Conservation (phyloP, 805 yeast genomes). For the Wickerhamiella kazuoi region DNA sequence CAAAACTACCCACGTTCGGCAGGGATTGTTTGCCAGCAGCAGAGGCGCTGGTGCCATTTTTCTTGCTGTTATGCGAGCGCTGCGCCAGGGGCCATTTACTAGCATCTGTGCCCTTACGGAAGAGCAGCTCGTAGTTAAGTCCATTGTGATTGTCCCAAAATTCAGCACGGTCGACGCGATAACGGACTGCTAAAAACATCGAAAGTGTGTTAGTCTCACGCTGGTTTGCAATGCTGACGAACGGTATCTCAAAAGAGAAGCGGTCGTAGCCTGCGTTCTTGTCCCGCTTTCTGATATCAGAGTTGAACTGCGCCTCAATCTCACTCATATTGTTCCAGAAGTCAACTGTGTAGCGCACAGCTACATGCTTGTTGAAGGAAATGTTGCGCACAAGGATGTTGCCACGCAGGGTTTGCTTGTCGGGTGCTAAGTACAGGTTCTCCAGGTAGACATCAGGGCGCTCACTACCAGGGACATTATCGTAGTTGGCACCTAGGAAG, state of each 20-base stretch:
- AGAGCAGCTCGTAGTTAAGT: constrained; percentile 39
- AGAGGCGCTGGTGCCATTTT: background rate
- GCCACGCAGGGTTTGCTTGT: constrained; percentile 45
- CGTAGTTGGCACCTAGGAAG: constrained; percentile 12
- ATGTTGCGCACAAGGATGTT: constrained; percentile 64
- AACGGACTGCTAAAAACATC: constrained; percentile 41
- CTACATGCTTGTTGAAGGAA: constrained; percentile 47
- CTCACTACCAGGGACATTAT: constrained; percentile 8
- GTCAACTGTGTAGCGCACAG: constrained; percentile 58
- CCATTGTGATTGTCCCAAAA: constrained; percentile 63
- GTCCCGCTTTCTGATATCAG: constrained; percentile 27
- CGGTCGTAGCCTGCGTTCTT: constrained; percentile 33
- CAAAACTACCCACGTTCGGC: too few species aligned
- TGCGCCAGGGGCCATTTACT: background rate
- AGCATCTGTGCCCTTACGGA: constrained; percentile 16
- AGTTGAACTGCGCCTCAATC: constrained; percentile 41
- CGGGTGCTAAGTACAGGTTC: constrained; percentile 38
- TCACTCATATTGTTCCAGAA: constrained; percentile 63
- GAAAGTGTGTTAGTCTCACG: constrained; percentile 16
- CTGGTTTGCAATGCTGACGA: constrained; percentile 9
- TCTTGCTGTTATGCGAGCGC: background rate
- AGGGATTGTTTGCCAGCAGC: background rate
- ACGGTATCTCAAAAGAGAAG: constrained; percentile 43
- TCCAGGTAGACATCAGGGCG: constrained; percentile 43
- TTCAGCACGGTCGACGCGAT: constrained; percentile 31